phyloP scores from a whole-genome alignment of 768 basidiomycete genomes.

The Naganishia vishniacii region DNA sequence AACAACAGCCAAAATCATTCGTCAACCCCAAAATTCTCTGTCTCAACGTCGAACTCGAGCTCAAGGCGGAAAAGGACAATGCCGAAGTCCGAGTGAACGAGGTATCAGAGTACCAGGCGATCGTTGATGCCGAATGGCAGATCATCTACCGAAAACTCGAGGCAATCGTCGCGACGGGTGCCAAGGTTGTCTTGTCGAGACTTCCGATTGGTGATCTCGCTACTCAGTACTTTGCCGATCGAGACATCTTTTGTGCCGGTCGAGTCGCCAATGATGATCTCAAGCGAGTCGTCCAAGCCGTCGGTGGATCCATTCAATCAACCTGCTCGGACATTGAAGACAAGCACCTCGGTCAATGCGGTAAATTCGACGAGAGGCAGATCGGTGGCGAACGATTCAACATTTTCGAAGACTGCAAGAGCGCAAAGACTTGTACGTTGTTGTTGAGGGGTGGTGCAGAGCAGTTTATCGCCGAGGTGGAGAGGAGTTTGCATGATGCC shows the following conservation, averaged over 20 bases:
- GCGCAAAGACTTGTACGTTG: conserved; percentile 91
- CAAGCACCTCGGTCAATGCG: conserved; percentile 92
- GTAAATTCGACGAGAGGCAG: conserved; percentile 84
- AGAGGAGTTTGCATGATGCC: conserved; percentile 93
- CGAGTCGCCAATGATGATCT: conserved; percentile 86
- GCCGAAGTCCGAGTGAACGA: conserved; percentile 96
- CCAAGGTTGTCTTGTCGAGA: conserved; percentile 95
- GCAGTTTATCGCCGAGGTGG: conserved; percentile 98
- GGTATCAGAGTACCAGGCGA: conserved; percentile 96
- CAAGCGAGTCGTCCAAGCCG: conserved; percentile 88
- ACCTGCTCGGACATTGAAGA: conserved; percentile 86
- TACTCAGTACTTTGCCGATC: conserved; percentile 98
- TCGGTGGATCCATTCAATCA: conserved; percentile 88
- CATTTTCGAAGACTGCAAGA: conserved; percentile 83
- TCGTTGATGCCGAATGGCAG: conserved; percentile 99
- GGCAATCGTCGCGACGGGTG: conserved; percentile 91
- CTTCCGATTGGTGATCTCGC: conserved; percentile 97
- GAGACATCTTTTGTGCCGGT: conserved; percentile 97
- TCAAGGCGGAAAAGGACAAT: conserved; percentile 99
- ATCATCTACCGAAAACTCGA: conserved; percentile 97
- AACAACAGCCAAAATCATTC: conserved; percentile 96
- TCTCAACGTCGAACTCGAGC: conserved; percentile 93
- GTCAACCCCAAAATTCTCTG: conserved; percentile 80
- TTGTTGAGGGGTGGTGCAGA: conserved; percentile 93
- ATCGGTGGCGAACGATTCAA: conserved; percentile 97